These are phyloP conservation scores for Fusarium fujikuroi DNA, from an alignment of 2,329 filamentous ascomycete species.

Conservation along the genomic window DNA sequence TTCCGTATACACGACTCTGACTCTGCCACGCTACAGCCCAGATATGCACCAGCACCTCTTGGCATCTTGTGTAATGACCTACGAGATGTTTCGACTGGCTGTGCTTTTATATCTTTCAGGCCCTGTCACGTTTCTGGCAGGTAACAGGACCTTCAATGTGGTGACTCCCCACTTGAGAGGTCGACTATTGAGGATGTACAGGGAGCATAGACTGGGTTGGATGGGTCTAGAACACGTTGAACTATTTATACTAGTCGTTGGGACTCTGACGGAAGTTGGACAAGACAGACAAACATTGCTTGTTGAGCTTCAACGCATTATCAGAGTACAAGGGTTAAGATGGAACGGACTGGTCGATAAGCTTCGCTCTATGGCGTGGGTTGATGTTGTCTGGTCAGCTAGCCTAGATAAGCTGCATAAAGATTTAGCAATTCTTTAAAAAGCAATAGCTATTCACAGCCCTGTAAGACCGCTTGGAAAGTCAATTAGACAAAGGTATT, in stretches of 20 bases:
- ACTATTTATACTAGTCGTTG: background rate
- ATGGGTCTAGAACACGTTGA: rapidly evolving
- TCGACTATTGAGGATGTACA: background rate
- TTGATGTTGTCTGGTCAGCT: background rate
- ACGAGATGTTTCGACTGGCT: background rate
- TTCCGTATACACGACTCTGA: background rate
- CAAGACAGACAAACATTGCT: background rate
- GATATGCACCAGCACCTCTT: rapidly evolving
- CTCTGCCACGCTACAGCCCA: rapidly evolving
- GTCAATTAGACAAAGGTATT: no score
- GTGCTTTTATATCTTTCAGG: background rate
- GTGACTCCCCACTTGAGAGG: background rate
- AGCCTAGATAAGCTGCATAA: background rate
- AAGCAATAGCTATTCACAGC: no score
- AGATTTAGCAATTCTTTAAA: no score
- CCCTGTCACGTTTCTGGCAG: background rate
- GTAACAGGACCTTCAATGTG: background rate
- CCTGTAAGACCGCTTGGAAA: no score
- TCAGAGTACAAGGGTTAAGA: background rate
- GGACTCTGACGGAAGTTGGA: background rate
- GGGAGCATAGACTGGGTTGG: rapidly evolving
- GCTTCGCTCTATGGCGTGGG: background rate
- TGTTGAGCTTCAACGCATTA: rapidly evolving
- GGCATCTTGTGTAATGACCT: rapidly evolving
- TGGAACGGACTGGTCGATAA: background rate